phyloP scores from a whole-genome alignment of 257 asterid species.

The Salvia splendens region DNA sequence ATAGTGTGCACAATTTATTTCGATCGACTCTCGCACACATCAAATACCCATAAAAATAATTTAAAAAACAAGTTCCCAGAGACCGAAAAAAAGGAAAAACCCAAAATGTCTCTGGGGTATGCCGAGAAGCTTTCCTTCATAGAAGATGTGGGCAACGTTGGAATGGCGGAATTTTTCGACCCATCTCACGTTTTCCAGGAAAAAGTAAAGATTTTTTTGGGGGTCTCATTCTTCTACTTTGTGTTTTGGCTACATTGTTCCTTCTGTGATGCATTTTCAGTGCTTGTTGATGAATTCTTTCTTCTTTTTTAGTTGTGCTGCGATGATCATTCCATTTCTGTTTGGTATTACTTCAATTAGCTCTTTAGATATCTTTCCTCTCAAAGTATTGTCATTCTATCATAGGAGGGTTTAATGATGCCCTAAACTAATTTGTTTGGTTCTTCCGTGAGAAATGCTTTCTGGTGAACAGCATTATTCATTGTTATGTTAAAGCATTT shows the following conservation, averaged over 20 bases:
- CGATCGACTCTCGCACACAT: conserved; percentile 32
- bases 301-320: conserved; percentile 18
- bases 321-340: conserved; percentile 30
- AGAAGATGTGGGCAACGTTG: conserved; percentile 97
- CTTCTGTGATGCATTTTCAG: background rate
- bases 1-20: background rate
- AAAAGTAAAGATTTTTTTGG: conserved; percentile 46
- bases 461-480: conserved; percentile 37
- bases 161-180: conserved; percentile 84
- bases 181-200: conserved; percentile 70
- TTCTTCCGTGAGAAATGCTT: conserved; percentile 45
- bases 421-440: conserved; percentile 24
- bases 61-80: background rate
- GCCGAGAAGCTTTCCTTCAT: conserved; percentile 87
- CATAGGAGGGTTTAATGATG: conserved; percentile 21
- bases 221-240: conserved; percentile 6
- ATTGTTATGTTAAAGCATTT: conserved; percentile 3
- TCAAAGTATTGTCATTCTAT: conserved; percentile 1
- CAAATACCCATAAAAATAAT: conserved; percentile 1
- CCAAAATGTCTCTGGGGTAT: conserved; percentile 76
- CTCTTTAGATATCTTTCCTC: conserved; percentile 26
- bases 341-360: conserved; percentile 28
- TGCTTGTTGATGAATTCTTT: conserved; percentile 12
- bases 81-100: background rate
- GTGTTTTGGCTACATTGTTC: conserved; percentile 11